A percentile compares a stretch with the other conserved stretches of the same genome.
Conservation (phyloP, 768 basidiomycete species). For the Leccinum ochraceum region DNA sequence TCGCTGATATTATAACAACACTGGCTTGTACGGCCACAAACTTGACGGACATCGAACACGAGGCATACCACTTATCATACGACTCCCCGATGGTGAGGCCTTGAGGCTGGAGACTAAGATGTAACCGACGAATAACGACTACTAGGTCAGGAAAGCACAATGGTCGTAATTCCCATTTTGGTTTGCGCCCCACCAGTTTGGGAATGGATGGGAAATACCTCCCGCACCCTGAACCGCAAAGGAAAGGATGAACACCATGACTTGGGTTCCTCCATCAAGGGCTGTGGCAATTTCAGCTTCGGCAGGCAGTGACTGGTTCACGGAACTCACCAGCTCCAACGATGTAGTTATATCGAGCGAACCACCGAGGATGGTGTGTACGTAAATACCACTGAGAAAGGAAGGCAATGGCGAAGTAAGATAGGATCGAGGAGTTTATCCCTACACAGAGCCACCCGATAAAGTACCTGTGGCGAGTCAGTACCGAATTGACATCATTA, state of each 20-base stretch:
- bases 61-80: not conserved
- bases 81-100: not conserved
- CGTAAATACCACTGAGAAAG: slow-evolving; percentile 63
- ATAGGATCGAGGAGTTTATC: slow-evolving; percentile 52
- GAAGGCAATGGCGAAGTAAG: slow-evolving; percentile 52
- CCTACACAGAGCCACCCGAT: slow-evolving; percentile 50
- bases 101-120: not conserved
- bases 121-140: not conserved
- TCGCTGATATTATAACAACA: slow-evolving; percentile 10
- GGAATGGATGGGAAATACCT: slow-evolving; percentile 50
- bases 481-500: not conserved
- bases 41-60: not conserved
- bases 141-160: slow-evolving; percentile 24
- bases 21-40: not conserved
- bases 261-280: slow-evolving; percentile 44
- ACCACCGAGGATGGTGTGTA: slow-evolving; percentile 62
- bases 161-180: slow-evolving; percentile 44
- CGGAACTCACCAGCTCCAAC: slow-evolving; percentile 50
- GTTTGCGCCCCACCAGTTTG: slow-evolving; percentile 60
- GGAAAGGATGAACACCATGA: slow-evolving; percentile 57
- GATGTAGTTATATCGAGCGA: slow-evolving; percentile 65
- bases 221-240: slow-evolving; percentile 53
- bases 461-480: slow-evolving; percentile 32
- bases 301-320: not conserved
- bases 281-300: slow-evolving; percentile 17